Evolutionary conservation across 345 rosid species (phyloP), one percentile per base, ranked within the genome.

Genomic region (Lumnitzera racemosa): DNA sequence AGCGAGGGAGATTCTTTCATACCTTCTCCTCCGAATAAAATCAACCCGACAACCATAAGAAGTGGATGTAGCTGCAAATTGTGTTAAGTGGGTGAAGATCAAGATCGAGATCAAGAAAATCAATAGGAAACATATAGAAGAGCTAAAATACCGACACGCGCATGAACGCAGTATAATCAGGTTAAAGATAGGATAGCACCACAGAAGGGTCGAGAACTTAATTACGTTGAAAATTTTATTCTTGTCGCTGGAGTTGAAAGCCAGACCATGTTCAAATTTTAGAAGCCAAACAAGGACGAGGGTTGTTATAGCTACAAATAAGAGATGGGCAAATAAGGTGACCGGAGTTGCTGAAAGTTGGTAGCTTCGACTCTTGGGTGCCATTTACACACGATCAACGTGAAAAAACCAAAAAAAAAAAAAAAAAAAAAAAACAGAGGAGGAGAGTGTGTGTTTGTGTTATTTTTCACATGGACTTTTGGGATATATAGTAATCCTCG

Each of bases 261-360:
- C 78, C 15, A 83, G 57, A 41, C 89, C 86, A 13, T 62, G 73
- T 47, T 46, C 53, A 52, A 78, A 71, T 31, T 72, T 58, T 2
- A 81, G 76, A 20, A 83, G 68, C 89, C 89, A 81, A 41, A 78
- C 78, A 6, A 83, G 66, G 47, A 83, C 66, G 57, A 81, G 84
- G 46, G 61, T 63, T n/a, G 81, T 47, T 43, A 81, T 52, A 36
- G 75, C 76, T 46, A 81, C 48, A 24, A 48, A 58, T 11, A 79
- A 46, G 58, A 83, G 53, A 65, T 83, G 82, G 3, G 82, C 79
- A 31, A 79, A 16, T 8, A 81, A 56, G 4, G 73, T 71, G 2
- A 55, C 59, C 12, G 84, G 84, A n/a, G 66, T 36, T 7, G 72
- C 74, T 1, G 82, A 69, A 12, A 77, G 11, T 56, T 65, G 78